These are phyloP conservation scores for Hordeum vulgare DNA, from an alignment of 176 grass and related monocot species.

Conservation along the genomic window MorexV3_pseudomolecules_assembly NC_058518.1:510359341-510359840, in stretches of 20 bases:
- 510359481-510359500: not conserved
- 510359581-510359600: too few relatives aligned
- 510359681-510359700: too few relatives aligned
- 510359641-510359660: too few relatives aligned
- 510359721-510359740: too few relatives aligned
- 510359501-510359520: not conserved
- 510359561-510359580: not conserved
- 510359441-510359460: not conserved
- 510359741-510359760: too few relatives aligned
- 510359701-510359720: too few relatives aligned
- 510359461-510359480: not conserved
- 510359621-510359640: too few relatives aligned
- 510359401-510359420: too few relatives aligned
- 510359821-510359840: not conserved
- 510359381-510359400: not conserved
- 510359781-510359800: not conserved
- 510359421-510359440: not conserved
- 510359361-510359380: not conserved
- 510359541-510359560: not conserved
- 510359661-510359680: not conserved
- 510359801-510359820: too few relatives aligned
- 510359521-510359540: not conserved
- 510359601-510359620: too few relatives aligned
- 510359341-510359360: not conserved
- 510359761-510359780: too few relatives aligned